These are phyloP conservation scores for Boletellus sp. DNA, from an alignment of 1,284 basidiomycete species.

Conservation along the genomic window DNA sequence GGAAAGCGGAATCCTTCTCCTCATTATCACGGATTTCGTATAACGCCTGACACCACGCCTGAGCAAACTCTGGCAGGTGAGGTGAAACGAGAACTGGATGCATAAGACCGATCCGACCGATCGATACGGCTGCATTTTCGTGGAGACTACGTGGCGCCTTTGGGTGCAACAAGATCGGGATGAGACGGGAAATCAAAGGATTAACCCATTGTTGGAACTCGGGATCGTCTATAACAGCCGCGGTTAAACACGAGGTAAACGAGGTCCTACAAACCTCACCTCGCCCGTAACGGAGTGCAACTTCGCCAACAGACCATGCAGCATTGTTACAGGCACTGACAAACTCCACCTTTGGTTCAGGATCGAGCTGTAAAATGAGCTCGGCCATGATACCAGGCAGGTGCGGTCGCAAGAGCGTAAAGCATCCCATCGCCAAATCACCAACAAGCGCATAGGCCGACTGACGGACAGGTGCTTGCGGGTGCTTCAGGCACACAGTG, in stretches of 20 bases:
- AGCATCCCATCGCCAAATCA: conserved; percentile 96
- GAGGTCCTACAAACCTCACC: conserved; percentile 42
- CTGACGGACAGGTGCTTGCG: conserved; percentile 92
- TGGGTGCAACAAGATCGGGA: conserved; percentile 89
- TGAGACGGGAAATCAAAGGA: conserved; percentile 81
- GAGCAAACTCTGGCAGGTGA: conserved; percentile 86
- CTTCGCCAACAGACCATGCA: conserved; percentile 99
- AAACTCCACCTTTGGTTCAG: conserved; percentile 87
- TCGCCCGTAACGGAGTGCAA: conserved; percentile 82
- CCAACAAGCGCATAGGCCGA: conserved; percentile 96
- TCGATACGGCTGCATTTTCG: conserved; percentile 99
- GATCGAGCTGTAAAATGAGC: conserved; percentile 86
- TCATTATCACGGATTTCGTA: conserved; percentile 99
- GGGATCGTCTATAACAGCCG: conserved; percentile 52
- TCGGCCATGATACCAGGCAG: conserved; percentile 89
- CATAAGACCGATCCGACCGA: conserved; percentile 92
- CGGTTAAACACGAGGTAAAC: conserved; percentile 1
- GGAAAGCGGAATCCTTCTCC: conserved; percentile 99
- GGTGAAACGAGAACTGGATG: conserved; percentile 88
- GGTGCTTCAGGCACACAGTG: conserved; percentile 87
- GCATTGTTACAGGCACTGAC: conserved; percentile 98
- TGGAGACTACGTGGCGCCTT: conserved; percentile 92
- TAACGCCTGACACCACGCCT: conserved; percentile 95
- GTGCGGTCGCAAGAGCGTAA: conserved; percentile 78
- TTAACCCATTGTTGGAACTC: conserved; percentile 89